Base-by-base conservation (phyloP, 2,329 filamentous ascomycete genomes). In the Venturiaceae sp. region DNA sequence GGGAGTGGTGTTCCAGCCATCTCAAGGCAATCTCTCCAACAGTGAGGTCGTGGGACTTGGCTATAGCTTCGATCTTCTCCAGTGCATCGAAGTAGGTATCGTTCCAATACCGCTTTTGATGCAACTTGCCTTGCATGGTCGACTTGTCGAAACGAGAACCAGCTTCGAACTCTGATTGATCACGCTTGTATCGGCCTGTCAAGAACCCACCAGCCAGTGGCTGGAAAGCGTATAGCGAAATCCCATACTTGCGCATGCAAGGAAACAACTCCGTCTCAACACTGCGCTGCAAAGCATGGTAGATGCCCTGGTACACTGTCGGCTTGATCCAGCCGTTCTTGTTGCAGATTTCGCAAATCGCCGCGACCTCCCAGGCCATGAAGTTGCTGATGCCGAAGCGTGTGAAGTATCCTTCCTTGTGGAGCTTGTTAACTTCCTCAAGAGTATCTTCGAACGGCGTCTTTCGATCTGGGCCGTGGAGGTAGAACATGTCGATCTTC, bases 401-500 rank as follows among this genome's bases (percentile, higher is more conserved):
- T n/a, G 66, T 65, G 63, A 80, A 79, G 28, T 39, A 14, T 7
- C n/a, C 37, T 41, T n/a, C 71, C 26, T 73, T 62, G 66, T 77
- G 67, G 1, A 81, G 68, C 5, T 72, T 65, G 62, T 81, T 71
- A 34, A 80, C 72, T 28, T 70, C 76, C 6, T 67, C 65, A 16
- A 80, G 67, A 1, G 78, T 79, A 5, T 75, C 72, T 54, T 75
- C 73, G 55, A 74, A 71, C n/a, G n/a, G n/a, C n/a, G n/a, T n/a
- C n/a, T n/a, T n/a, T n/a, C n/a, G n/a, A n/a, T 81, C 78, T 57
- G 78, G 78, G 1, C 70, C 73, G 61, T 81, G 78, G 3, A 81
- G 71, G 60, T 81, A 81, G 64, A 72, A 79, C 54, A 78, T 73
- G 39, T 80, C 71, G 2, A 81, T 66, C 60, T 71, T 72, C 30